phyloP scores from a whole-genome alignment of 2,329 filamentous ascomycete species.

The Podosphaera xanthii region DNA sequence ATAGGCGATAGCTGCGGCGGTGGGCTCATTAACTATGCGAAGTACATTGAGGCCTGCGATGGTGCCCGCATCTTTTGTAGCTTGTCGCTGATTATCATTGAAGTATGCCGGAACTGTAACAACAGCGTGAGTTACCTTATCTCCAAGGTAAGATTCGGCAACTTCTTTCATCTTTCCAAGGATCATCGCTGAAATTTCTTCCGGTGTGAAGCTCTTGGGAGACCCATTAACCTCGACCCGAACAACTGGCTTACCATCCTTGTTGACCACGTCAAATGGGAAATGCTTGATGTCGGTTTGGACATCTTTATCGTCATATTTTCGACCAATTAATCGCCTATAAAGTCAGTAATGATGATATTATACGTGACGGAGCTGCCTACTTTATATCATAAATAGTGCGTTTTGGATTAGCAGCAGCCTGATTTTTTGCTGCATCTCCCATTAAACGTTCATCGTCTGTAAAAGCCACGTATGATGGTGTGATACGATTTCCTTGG shows the following conservation, averaged over 20 bases:
- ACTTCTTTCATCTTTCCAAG: slow-evolving; percentile 70
- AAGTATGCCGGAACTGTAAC: slow-evolving; percentile 95
- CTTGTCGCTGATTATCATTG: slow-evolving; percentile 94
- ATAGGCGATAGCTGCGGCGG: slow-evolving; percentile 85
- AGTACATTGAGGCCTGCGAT: slow-evolving; percentile 90
- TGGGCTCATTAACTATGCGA: slow-evolving; percentile 91
- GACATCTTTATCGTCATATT: slow-evolving; percentile 64
- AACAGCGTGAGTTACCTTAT: slow-evolving; percentile 69
- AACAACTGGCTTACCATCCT: slow-evolving; percentile 75
- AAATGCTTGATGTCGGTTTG: slow-evolving; percentile 95
- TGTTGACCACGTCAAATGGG: slow-evolving; percentile 81
- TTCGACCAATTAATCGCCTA: slow-evolving; percentile 68
- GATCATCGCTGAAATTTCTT: slow-evolving; percentile 64
- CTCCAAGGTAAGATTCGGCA: slow-evolving; percentile 55
- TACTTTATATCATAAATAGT: slow-evolving; percentile 72
- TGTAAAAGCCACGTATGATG: slow-evolving; percentile 88
- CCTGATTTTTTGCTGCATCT: slow-evolving; percentile 95
- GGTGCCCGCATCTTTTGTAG: slow-evolving; percentile 80
- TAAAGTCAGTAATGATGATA: slow-evolving; percentile 15
- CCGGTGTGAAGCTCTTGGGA: slow-evolving; percentile 54
- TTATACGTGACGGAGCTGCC: slow-evolving; percentile 19
- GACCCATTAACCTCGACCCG: slow-evolving; percentile 44
- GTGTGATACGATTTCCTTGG: slow-evolving; percentile 90
- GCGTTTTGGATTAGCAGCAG: slow-evolving; percentile 51
- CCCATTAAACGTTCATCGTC: slow-evolving; percentile 92